Conservation (phyloP, 768 basidiomycete species). For the Lentinula edodes region DNA sequence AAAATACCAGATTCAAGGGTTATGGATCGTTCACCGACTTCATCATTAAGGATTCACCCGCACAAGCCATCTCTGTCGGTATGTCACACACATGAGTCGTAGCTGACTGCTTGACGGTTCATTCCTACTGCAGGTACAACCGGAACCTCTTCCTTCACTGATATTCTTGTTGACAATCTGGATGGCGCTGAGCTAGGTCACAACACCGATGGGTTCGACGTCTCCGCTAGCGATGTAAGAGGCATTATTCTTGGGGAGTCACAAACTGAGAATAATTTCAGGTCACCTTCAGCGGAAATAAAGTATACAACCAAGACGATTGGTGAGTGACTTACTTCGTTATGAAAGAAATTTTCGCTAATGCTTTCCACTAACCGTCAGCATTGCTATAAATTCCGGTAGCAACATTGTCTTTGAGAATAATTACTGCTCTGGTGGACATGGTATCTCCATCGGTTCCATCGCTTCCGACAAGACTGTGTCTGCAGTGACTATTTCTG, state of each 20-base stretch:
- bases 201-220: constrained; percentile 27
- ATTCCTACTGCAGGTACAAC: neutral
- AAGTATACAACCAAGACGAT: constrained; percentile 3
- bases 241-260: too few relatives aligned
- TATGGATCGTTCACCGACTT: constrained; percentile 7
- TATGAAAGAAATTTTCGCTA: too few relatives aligned
- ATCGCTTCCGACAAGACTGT: constrained; percentile 25
- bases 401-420: constrained; percentile 25
- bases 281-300: constrained; percentile 1
- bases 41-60: constrained; percentile 6
- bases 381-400: constrained; percentile 25
- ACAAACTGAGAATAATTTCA: neutral
- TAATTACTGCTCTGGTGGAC: constrained; percentile 38
- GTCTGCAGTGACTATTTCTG: constrained; percentile 1
- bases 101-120: neutral
- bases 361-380: constrained; percentile 29
- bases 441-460: constrained; percentile 45
- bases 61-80: constrained; percentile 9
- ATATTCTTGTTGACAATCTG: neutral
- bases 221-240: constrained; percentile 12
- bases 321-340: neutral
- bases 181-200: constrained; percentile 9
- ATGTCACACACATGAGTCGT: neutral
- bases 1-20: neutral
- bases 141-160: neutral